These are phyloP conservation scores for Aspergillus vadensis DNA, from an alignment of 2,329 filamentous ascomycete genomes.

Conservation along the genomic window DNA sequence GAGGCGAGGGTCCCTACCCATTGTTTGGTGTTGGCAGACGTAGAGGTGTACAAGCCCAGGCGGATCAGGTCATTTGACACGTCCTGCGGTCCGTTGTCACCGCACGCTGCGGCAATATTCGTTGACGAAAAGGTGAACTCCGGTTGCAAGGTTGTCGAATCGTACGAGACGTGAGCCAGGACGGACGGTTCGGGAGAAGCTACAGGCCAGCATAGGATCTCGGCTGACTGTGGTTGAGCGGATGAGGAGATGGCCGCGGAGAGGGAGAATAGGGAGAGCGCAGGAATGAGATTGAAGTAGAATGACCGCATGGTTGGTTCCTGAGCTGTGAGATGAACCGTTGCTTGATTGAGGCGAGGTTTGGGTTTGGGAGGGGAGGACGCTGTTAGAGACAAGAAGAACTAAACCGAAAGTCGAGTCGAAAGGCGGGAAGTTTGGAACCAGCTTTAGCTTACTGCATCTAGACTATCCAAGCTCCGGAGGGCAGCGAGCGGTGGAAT, in stretches of 20 bases:
- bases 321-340: neutral
- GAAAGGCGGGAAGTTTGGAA: neutral
- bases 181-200: constrained; percentile 34
- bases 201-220: constrained; percentile 45
- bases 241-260: constrained; percentile 19
- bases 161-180: constrained; percentile 46
- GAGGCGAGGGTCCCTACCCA: constrained; percentile 47
- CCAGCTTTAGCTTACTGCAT: too few species aligned
- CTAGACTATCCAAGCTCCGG: too few species aligned
- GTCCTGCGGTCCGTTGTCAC: constrained; percentile 9
- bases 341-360: neutral
- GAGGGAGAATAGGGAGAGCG: constrained; percentile 20
- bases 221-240: constrained; percentile 26
- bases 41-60: constrained; percentile 53
- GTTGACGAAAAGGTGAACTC: constrained; percentile 41
- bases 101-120: constrained; percentile 30
- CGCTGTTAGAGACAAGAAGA: neutral
- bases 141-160: constrained; percentile 39
- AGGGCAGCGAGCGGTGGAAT: too few species aligned
- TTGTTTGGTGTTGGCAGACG: constrained; percentile 35
- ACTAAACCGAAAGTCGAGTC: too few species aligned
- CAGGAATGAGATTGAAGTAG: constrained; percentile 10
- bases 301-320: constrained; percentile 17
- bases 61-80: constrained; percentile 54
- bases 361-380: neutral